A percentile compares a stretch with the other conserved stretches of the same genome.
These are phyloP conservation scores for Avena eriantha DNA, from an alignment of 176 grass and related monocot genomes.

Conservation along the genomic window DNA sequence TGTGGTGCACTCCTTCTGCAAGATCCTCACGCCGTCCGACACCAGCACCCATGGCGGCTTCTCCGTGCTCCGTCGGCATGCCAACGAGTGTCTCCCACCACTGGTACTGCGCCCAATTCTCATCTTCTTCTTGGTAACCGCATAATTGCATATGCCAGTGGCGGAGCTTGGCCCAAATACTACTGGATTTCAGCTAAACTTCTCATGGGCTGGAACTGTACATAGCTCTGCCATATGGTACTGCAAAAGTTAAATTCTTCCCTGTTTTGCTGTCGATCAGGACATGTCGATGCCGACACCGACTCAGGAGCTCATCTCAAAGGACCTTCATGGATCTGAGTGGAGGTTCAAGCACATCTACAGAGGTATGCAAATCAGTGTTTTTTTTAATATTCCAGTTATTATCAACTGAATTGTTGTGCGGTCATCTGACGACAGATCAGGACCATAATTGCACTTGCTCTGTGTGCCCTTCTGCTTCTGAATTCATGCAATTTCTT, in stretches of 20 bases:
- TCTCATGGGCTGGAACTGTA: too few species aligned
- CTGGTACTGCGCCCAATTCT: conserved; percentile 57
- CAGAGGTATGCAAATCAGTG: conserved; percentile 60
- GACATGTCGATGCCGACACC: conserved; percentile 90
- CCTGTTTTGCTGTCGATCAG: conserved; percentile 50
- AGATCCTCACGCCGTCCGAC: conserved; percentile 97
- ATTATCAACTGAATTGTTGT: conserved; percentile 27
- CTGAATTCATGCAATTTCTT: conserved; percentile 34
- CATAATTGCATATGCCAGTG: neutral
- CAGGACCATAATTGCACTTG: neutral
- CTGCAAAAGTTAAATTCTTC: neutral
- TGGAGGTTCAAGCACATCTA: conserved; percentile 99
- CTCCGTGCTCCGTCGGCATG: conserved; percentile 88
- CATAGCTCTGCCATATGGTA: neutral
- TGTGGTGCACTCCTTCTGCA: conserved; percentile 94
- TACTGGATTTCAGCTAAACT: too few species aligned
- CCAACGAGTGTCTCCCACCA: conserved; percentile 91
- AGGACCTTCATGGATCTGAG: conserved; percentile 86
- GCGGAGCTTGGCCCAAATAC: too few species aligned
- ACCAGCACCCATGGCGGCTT: conserved; percentile 98
- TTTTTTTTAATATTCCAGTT: neutral
- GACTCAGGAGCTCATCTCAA: conserved; percentile 79
- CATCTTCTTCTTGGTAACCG: conserved; percentile 14
- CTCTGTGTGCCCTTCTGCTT: neutral
- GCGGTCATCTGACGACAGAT: conserved; percentile 15